Conservation (phyloP, 2,329 filamentous ascomycete species). For the Pyrenochaeta sp. region DNA sequence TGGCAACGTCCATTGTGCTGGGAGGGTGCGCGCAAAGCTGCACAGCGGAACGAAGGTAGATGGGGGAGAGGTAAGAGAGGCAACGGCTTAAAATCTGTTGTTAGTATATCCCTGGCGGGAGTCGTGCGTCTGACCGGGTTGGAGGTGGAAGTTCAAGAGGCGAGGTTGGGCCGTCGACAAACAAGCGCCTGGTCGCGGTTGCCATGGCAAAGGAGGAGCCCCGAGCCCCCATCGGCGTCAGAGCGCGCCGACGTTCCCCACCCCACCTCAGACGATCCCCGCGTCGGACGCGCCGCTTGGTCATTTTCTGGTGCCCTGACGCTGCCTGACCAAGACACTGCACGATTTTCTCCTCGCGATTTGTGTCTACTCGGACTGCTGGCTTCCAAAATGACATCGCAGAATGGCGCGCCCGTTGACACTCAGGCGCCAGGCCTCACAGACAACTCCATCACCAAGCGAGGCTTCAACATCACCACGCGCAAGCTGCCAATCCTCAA, state of each 20-base stretch:
- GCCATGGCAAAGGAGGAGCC: constrained; percentile 12
- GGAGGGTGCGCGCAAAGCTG: constrained; percentile 6
- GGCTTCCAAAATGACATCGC: constrained; percentile 30
- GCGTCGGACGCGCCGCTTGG: no score
- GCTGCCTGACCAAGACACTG: background rate
- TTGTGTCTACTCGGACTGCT: no score
- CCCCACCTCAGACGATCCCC: constrained; percentile 1
- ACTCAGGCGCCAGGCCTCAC: constrained; percentile 42
- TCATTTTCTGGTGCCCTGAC: no score
- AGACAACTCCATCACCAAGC: constrained; percentile 46
- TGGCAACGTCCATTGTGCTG: constrained; percentile 71
- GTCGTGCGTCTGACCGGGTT: constrained; percentile 16
- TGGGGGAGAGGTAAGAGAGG: constrained; percentile 14
- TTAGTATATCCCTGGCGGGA: constrained; percentile 7
- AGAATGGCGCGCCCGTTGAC: constrained; percentile 43
- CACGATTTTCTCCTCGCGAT: no score
- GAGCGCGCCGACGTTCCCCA: constrained; percentile 7
- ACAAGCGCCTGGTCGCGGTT: constrained; percentile 18
- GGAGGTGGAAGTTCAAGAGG: constrained; percentile 6
- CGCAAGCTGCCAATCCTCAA: constrained; percentile 96
- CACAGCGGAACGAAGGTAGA: constrained; percentile 14
- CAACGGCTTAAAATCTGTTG: constrained; percentile 14
- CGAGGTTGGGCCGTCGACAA: constrained; percentile 12
- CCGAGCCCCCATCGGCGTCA: constrained; percentile 15
- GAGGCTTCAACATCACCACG: constrained; percentile 75